These are phyloP conservation scores for Rhizopus sp. DNA, from an alignment of 371 early-diverging fungal species.

Conservation along the genomic window DNA sequence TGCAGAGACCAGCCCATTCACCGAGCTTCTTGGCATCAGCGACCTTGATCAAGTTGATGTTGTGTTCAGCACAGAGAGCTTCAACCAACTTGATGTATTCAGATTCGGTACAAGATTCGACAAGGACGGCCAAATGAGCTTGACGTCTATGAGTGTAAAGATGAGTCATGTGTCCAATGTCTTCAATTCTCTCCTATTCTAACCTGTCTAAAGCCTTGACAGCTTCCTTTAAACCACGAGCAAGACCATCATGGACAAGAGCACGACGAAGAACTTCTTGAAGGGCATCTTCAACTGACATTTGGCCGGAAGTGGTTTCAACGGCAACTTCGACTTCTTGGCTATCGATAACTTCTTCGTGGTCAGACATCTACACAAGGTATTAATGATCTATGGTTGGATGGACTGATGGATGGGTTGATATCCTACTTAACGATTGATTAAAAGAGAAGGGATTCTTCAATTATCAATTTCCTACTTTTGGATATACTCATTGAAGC, in stretches of 20 bases:
- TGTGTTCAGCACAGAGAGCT: constrained; percentile 98
- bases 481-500: neutral
- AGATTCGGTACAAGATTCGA: constrained; percentile 94
- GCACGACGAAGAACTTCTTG: constrained; percentile 96
- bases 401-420: constrained; percentile 12
- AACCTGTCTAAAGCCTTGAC: constrained; percentile 97
- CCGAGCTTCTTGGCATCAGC: constrained; percentile 98
- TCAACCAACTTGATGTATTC: constrained; percentile 96
- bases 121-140: constrained; percentile 95
- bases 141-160: constrained; percentile 37
- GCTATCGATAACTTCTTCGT: constrained; percentile 64
- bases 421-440: constrained; percentile 9
- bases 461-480: neutral
- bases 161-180: neutral
- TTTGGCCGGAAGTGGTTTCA: constrained; percentile 71
- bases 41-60: constrained; percentile 98
- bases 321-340: constrained; percentile 84
- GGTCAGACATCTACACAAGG: constrained; percentile 46
- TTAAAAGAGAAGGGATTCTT: constrained; percentile 15
- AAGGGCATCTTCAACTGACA: constrained; percentile 96
- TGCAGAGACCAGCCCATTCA: constrained; percentile 99
- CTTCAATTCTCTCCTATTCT: neutral
- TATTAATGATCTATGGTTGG: neutral
- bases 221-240: constrained; percentile 97
- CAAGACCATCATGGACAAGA: constrained; percentile 94